phyloP scores from a whole-genome alignment of 768 basidiomycete species.

The Boletus reticulatus region DNA sequence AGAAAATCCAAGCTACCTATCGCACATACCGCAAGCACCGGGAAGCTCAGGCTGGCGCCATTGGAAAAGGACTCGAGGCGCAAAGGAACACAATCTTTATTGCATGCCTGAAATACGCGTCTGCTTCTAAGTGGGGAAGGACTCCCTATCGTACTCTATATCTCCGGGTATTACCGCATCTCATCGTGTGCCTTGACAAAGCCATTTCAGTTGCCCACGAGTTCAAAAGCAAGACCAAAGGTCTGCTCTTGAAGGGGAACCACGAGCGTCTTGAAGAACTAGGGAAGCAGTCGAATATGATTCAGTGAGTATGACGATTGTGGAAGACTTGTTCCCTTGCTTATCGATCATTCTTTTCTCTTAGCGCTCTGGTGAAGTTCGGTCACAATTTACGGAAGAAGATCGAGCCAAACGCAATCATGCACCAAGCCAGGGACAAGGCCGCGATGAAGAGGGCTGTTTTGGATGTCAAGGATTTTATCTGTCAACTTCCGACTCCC shows the following conservation, averaged over 20 bases:
- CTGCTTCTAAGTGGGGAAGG: constrained; percentile 27
- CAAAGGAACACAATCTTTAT: constrained; percentile 25
- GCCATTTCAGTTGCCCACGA: constrained; percentile 21
- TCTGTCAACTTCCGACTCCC: constrained; percentile 22
- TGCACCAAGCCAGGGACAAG: constrained; percentile 29
- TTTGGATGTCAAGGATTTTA: constrained; percentile 26
- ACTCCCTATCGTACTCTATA: constrained; percentile 37
- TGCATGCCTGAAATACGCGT: constrained; percentile 28
- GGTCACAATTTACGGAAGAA: constrained; percentile 27
- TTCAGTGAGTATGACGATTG: constrained; percentile 29
- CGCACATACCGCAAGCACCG: constrained; percentile 6
- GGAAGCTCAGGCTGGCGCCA: constrained; percentile 1
- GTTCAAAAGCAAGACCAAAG: constrained; percentile 34
- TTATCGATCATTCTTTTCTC: not conserved
- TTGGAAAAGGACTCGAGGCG: constrained; percentile 18
- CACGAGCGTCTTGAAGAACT: constrained; percentile 38
- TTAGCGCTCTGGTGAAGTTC: constrained; percentile 28
- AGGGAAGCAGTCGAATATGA: constrained; percentile 25
- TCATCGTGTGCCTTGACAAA: constrained; percentile 42
- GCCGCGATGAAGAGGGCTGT: constrained; percentile 27
- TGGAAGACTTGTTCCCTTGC: not conserved
- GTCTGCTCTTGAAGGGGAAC: constrained; percentile 23
- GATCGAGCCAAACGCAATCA: constrained; percentile 29
- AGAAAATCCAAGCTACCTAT: constrained; percentile 20
- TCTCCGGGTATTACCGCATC: constrained; percentile 37